A percentile compares a stretch with the other conserved stretches of the same genome.
These are phyloP conservation scores for Scheffersomyces titani DNA, from an alignment of 1,139 yeast species.

Conservation along the genomic window DNA sequence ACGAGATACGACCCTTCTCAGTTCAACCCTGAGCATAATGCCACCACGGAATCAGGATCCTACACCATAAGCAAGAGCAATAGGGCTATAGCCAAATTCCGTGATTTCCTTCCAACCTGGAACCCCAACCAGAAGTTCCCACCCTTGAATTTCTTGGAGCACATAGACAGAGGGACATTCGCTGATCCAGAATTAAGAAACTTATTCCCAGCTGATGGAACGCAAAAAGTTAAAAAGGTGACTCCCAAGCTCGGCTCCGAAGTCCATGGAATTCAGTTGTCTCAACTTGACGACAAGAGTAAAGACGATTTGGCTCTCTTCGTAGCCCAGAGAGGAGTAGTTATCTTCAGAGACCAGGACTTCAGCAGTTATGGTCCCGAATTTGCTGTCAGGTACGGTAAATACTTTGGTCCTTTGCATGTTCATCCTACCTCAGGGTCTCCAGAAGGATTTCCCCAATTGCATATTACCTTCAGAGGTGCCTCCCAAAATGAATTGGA, in stretches of 20 bases:
- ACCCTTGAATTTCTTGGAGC: slow-evolving; percentile 22
- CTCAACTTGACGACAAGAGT: slow-evolving; percentile 21
- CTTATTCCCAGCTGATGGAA: slow-evolving; percentile 15
- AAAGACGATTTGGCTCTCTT: slow-evolving; percentile 36
- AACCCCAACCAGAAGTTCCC: slow-evolving; percentile 27
- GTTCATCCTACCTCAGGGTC: slow-evolving; percentile 41
- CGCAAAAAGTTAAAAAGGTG: slow-evolving; percentile 8
- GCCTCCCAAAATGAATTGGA: slow-evolving; percentile 22
- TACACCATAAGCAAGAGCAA: slow-evolving; percentile 26
- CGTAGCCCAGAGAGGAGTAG: slow-evolving; percentile 37
- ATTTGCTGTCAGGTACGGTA: slow-evolving; percentile 28
- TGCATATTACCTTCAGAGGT: slow-evolving; percentile 29
- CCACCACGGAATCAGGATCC: slow-evolving; percentile 23
- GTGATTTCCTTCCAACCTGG: slow-evolving; percentile 32
- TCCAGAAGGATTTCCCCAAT: slow-evolving; percentile 33
- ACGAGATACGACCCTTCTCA: slow-evolving; percentile 29
- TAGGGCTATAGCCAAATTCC: slow-evolving; percentile 20
- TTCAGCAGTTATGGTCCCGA: slow-evolving; percentile 29
- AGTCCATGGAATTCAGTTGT: slow-evolving; percentile 24
- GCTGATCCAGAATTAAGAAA: slow-evolving; percentile 18
- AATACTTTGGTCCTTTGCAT: slow-evolving; percentile 36
- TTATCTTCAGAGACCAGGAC: slow-evolving; percentile 36
- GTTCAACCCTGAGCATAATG: slow-evolving; percentile 28
- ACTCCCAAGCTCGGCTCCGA: slow-evolving; percentile 22
- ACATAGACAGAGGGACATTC: slow-evolving; percentile 22